These are phyloP conservation scores for Colletotrichum lupini DNA, from an alignment of 2,329 filamentous ascomycete species.

Conservation along the genomic window DNA sequence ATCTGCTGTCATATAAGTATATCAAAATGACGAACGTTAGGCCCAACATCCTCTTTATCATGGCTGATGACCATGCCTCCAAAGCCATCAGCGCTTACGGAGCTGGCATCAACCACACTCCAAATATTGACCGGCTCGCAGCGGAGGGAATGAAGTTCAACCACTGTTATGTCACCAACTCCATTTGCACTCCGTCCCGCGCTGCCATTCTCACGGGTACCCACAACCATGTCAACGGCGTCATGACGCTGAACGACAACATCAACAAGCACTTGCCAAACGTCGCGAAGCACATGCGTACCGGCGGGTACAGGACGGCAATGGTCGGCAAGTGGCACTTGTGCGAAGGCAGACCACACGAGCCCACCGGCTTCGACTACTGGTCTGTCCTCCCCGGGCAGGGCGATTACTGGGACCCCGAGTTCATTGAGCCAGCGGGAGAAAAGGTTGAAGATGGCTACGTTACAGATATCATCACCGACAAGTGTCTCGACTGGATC, in stretches of 20 bases:
- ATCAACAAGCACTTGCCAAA: slow-evolving; percentile 63
- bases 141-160: slow-evolving; percentile 62
- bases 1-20: no score
- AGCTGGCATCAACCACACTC: slow-evolving; percentile 62
- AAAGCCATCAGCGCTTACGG: slow-evolving; percentile 62
- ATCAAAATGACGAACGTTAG: no score
- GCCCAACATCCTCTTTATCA: slow-evolving; percentile 59
- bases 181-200: slow-evolving; percentile 63
- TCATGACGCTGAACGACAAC: slow-evolving; percentile 59
- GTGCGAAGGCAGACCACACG: slow-evolving; percentile 56
- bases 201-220: slow-evolving; percentile 61
- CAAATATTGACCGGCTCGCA: slow-evolving; percentile 62
- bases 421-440: slow-evolving; percentile 56
- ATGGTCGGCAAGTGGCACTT: slow-evolving; percentile 67
- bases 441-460: slow-evolving; percentile 52
- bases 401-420: slow-evolving; percentile 62
- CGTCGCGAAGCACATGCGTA: slow-evolving; percentile 60
- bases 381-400: slow-evolving; percentile 64
- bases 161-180: slow-evolving; percentile 66
- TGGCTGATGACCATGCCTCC: slow-evolving; percentile 65
- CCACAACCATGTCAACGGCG: slow-evolving; percentile 64
- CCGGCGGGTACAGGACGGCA: slow-evolving; percentile 59
- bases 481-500: slow-evolving; percentile 59
- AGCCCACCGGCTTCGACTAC: slow-evolving; percentile 63
- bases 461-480: slow-evolving; percentile 63